Conservation (phyloP, 2,329 filamentous ascomycete species). For the Talaromyces islandicus region DNA sequence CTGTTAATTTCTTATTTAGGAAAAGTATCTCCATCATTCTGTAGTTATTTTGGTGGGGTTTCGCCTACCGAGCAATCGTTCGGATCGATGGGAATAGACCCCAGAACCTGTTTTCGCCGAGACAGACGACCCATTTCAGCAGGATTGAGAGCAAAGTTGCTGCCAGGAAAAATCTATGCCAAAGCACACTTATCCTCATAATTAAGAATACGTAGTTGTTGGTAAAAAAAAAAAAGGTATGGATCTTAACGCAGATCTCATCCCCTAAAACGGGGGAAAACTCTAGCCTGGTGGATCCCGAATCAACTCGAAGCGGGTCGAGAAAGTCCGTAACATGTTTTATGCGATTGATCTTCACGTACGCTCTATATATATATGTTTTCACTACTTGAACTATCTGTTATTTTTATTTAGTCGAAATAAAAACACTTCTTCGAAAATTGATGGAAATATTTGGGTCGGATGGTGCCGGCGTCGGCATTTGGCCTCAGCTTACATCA, state of each 20-base stretch:
- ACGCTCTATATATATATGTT: no score
- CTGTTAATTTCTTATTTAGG: neutral
- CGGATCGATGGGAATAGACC: conserved; percentile 1
- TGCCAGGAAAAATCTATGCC: neutral
- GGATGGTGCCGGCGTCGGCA: neutral
- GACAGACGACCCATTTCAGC: conserved; percentile 5
- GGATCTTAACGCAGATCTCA: neutral
- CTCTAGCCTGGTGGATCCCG: neutral
- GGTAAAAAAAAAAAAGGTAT: neutral
- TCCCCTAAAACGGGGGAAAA: neutral
- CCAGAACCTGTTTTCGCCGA: neutral
- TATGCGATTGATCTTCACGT: neutral
- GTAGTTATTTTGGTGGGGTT: neutral
- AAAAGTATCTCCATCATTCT: neutral
- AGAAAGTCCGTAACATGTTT: neutral
- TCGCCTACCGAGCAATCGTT: neutral
- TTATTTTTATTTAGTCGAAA: no score
- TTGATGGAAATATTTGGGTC: neutral
- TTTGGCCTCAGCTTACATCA: neutral
- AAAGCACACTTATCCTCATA: neutral
- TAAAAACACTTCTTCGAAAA: no score
- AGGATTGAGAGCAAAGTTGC: neutral
- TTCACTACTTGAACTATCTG: no score
- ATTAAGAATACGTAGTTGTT: neutral
- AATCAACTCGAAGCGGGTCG: neutral